Evolutionary conservation across 352 stramenopile genomes (phyloP).

Genomic region (Pilasporangium apinafurcum): DNA sequence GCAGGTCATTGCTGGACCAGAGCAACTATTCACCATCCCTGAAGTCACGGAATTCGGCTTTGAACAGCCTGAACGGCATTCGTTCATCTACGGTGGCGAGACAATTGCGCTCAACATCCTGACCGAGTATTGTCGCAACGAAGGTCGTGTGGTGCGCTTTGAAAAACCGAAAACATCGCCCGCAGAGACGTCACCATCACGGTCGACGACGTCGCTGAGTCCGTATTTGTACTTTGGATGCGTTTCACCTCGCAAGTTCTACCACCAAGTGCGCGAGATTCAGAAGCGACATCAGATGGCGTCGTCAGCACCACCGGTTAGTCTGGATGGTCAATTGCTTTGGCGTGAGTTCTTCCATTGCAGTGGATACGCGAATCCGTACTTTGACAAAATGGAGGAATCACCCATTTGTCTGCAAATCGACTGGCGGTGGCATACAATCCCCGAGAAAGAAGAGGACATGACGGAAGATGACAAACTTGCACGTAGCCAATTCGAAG

Average conservation of each 20-base stretch:
- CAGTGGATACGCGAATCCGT: slow-evolving; percentile 66
- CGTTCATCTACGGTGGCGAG: slow-evolving; percentile 72
- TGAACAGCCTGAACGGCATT: slow-evolving; percentile 36
- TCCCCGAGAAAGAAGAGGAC: slow-evolving; percentile 61
- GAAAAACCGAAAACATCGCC: slow-evolving; percentile 97
- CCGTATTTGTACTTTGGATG: slow-evolving; percentile 95
- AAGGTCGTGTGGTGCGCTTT: slow-evolving; percentile 89
- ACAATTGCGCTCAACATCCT: slow-evolving; percentile 62
- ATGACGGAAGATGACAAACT: slow-evolving; percentile 84
- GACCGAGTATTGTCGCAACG: slow-evolving; percentile 63
- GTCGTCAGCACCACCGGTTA: slow-evolving; percentile 85
- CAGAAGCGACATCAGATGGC: slow-evolving; percentile 59
- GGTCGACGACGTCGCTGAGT: slow-evolving; percentile 94
- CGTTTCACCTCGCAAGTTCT: slow-evolving; percentile 88
- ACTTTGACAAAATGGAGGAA: slow-evolving; percentile 93
- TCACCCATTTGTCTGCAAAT: slow-evolving; percentile 90
- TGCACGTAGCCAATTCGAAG: slow-evolving; percentile 73
- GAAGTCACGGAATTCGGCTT: slow-evolving; percentile 65
- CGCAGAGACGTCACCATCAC: slow-evolving; percentile 75
- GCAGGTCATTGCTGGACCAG: slow-evolving; percentile 35
- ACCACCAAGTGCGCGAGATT: slow-evolving; percentile 82
- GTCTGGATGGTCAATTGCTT: slow-evolving; percentile 91
- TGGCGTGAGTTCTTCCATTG: slow-evolving; percentile 96
- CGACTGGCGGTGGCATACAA: slow-evolving; percentile 80
- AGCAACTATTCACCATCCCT: slow-evolving; percentile 60